These are phyloP conservation scores for Aspergillus biplanus DNA, from an alignment of 495 filamentous ascomycete species.

Conservation along the genomic window DNA sequence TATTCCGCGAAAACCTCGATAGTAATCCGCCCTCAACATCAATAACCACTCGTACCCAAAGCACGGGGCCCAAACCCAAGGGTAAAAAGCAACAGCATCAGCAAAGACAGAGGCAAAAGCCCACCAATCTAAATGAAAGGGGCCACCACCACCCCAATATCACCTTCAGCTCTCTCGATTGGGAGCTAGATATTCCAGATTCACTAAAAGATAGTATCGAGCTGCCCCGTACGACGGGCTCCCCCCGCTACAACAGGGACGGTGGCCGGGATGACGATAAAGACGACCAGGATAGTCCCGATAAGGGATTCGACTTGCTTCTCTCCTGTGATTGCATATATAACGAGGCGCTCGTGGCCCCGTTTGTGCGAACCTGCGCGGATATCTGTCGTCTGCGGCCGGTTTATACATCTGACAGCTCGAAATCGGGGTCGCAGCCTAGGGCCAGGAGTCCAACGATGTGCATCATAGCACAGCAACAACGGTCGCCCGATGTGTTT, in stretches of 20 bases:
- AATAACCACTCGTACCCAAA: neutral
- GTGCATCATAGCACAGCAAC: slow-evolving; percentile 82
- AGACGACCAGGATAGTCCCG: slow-evolving; percentile 20
- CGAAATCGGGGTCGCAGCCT: slow-evolving; percentile 9
- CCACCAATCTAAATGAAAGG: neutral
- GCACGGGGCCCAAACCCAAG: slow-evolving; percentile 23
- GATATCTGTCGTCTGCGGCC: slow-evolving; percentile 68
- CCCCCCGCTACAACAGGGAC: slow-evolving; percentile 1
- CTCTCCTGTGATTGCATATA: slow-evolving; percentile 90
- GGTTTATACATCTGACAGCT: slow-evolving; percentile 18
- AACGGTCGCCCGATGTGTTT: slow-evolving; percentile 82
- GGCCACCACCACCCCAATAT: slow-evolving; percentile 30
- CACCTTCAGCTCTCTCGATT: slow-evolving; percentile 48
- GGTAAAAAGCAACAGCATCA: slow-evolving; percentile 25
- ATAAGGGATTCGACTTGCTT: slow-evolving; percentile 59
- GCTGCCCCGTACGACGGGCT: no score
- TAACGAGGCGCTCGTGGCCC: slow-evolving; percentile 79
- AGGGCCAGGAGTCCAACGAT: slow-evolving; percentile 51
- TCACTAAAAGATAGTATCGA: slow-evolving; percentile 36
- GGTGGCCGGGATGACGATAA: slow-evolving; percentile 15
- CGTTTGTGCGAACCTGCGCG: slow-evolving; percentile 83
- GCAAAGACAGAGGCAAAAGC: neutral
- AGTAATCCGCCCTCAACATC: slow-evolving; percentile 53
- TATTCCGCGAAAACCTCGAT: slow-evolving; percentile 74
- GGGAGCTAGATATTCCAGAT: slow-evolving; percentile 45